These are phyloP conservation scores for Penicillium frequentans DNA, from an alignment of 2,329 filamentous ascomycete genomes.

Conservation along the genomic window DNA sequence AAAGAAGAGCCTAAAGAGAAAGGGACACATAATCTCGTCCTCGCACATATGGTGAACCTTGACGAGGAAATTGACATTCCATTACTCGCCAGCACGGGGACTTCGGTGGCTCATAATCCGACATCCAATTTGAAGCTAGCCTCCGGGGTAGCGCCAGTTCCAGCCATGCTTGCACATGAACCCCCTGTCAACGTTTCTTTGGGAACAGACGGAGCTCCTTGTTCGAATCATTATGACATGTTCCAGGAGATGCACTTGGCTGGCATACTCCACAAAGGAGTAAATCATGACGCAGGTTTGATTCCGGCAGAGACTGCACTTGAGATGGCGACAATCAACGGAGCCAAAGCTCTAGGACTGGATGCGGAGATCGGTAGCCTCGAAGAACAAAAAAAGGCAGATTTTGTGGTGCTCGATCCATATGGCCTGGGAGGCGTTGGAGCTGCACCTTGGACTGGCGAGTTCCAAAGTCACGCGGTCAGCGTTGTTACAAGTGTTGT, in stretches of 20 bases:
- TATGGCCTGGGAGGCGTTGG: constrained; percentile 27
- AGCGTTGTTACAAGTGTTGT: constrained; percentile 39
- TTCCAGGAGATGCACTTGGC: constrained; percentile 52
- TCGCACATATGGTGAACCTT: constrained; percentile 53
- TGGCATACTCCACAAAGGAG: constrained; percentile 47
- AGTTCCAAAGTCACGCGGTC: constrained; percentile 4
- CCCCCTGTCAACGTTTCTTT: constrained; percentile 44
- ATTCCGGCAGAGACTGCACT: constrained; percentile 47
- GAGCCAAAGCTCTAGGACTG: constrained; percentile 47
- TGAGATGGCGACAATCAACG: constrained; percentile 53
- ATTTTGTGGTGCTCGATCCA: constrained; percentile 29
- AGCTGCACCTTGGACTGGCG: constrained; percentile 36
- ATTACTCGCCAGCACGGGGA: constrained; percentile 37
- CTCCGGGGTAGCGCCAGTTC: constrained; percentile 48
- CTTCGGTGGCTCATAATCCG: constrained; percentile 50
- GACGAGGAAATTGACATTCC: constrained; percentile 40
- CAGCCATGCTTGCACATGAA: constrained; percentile 36
- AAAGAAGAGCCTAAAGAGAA: background rate
- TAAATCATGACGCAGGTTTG: constrained; percentile 37
- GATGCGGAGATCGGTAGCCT: constrained; percentile 36
- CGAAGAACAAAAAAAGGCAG: constrained; percentile 30
- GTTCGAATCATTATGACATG: constrained; percentile 52
- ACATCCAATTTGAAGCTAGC: constrained; percentile 52
- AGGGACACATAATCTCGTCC: constrained; percentile 36
- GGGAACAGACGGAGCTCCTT: constrained; percentile 53